Conservation (phyloP, 1,284 basidiomycete genomes). For the Tilletia walkeri region DNA sequence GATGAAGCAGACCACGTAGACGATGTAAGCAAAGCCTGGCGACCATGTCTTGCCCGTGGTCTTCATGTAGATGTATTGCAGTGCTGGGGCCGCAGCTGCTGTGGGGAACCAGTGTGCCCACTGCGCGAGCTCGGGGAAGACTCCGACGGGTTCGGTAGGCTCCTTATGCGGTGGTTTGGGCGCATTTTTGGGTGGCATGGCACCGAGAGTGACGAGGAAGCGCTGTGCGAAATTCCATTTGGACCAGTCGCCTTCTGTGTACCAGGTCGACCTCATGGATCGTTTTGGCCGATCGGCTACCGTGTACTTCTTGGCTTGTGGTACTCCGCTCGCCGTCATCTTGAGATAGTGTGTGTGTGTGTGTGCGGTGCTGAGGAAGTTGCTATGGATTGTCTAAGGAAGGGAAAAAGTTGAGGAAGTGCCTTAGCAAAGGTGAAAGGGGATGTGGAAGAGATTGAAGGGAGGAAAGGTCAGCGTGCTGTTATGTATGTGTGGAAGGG, state of each 20-base stretch:
- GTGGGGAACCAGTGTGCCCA: constrained; percentile 15
- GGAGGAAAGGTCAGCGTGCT: too few relatives aligned
- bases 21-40: neutral
- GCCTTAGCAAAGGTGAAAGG: neutral
- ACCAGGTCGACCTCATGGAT: constrained; percentile 9
- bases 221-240: constrained; percentile 9
- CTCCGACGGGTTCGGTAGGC: neutral
- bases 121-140: constrained; percentile 9
- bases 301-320: neutral
- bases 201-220: neutral
- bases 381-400: neutral
- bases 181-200: constrained; percentile 12
- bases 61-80: constrained; percentile 19
- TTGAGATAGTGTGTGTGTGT: neutral
- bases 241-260: neutral
- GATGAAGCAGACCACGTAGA: constrained; percentile 27
- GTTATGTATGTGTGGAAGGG: too few relatives aligned
- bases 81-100: neutral
- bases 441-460: neutral
- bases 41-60: constrained; percentile 9
- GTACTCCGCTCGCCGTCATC: neutral
- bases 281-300: neutral
- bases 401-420: neutral
- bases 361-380: neutral
- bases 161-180: neutral